A percentile compares a stretch with the other conserved stretches of the same genome.
Conservation (phyloP, 345 rosid species). For the Luvunga scandens region DNA sequence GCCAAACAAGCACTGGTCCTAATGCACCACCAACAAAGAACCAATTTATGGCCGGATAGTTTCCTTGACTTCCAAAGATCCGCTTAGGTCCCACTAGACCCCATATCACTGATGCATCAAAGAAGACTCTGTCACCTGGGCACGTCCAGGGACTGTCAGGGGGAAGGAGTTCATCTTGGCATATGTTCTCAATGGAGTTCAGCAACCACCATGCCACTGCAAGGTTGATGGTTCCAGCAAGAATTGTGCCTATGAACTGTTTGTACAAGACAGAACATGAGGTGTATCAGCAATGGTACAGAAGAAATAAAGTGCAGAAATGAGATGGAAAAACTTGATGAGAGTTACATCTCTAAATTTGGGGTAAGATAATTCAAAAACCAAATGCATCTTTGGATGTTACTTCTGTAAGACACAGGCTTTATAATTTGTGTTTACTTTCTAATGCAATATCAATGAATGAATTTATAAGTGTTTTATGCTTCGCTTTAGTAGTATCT, state of each 20-base stretch:
- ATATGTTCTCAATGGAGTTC: slow-evolving; percentile 64
- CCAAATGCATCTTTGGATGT: background rate
- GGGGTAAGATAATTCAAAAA: background rate
- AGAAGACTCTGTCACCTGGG: slow-evolving; percentile 79
- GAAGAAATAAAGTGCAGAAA: background rate
- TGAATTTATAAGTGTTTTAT: background rate
- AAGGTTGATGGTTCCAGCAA: slow-evolving; percentile 79
- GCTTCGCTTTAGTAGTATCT: background rate
- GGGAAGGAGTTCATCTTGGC: slow-evolving; percentile 75
- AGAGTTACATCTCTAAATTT: background rate
- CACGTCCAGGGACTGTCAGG: slow-evolving; percentile 86
- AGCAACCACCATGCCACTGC: slow-evolving; percentile 87
- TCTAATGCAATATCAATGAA: background rate
- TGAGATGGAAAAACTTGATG: background rate
- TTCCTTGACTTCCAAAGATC: slow-evolving; percentile 71
- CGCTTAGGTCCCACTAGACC: slow-evolving; percentile 81
- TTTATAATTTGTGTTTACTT: background rate
- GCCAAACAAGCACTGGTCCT: slow-evolving; percentile 75
- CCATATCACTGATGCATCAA: slow-evolving; percentile 92
- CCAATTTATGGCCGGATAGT: slow-evolving; percentile 78
- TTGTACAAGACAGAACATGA: background rate
- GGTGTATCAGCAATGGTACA: slow-evolving; percentile 1
- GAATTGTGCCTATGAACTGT: slow-evolving; percentile 78
- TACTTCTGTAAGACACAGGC: background rate
- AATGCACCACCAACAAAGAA: slow-evolving; percentile 78